These are phyloP conservation scores for Colletotrichum filicis DNA, from an alignment of 2,329 filamentous ascomycete genomes.

Conservation along the genomic window DNA sequence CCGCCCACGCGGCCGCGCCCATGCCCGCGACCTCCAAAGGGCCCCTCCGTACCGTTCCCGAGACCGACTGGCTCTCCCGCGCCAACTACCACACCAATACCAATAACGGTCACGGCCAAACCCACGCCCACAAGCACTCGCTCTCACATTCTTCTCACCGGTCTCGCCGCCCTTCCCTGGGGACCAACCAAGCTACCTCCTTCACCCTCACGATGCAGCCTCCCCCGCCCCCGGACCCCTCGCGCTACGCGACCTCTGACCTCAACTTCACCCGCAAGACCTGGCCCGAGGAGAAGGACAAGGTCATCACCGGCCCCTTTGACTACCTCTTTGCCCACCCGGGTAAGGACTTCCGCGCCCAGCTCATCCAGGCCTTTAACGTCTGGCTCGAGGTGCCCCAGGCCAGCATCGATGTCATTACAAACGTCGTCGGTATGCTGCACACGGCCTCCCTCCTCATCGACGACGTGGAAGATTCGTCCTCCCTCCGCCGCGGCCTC, in stretches of 20 bases:
- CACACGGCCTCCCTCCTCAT: constrained; percentile 86
- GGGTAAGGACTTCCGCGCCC: constrained; percentile 85
- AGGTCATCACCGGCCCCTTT: constrained; percentile 80
- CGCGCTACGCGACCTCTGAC: constrained; percentile 65
- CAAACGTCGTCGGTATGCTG: constrained; percentile 83
- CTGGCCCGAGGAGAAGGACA: constrained; percentile 82
- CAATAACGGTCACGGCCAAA: constrained; percentile 29
- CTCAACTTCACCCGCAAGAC: constrained; percentile 63
- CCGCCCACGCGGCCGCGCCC: constrained; percentile 25
- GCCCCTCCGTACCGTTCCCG: constrained; percentile 65
- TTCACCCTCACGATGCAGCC: constrained; percentile 51
- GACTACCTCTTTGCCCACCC: constrained; percentile 84
- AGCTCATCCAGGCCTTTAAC: constrained; percentile 85
- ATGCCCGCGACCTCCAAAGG: constrained; percentile 47
- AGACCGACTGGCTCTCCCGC: constrained; percentile 67
- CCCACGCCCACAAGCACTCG: constrained; percentile 15
- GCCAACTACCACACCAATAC: constrained; percentile 46
- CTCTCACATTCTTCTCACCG: constrained; percentile 19
- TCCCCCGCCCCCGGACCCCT: constrained; percentile 57
- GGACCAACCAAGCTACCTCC: constrained; percentile 39
- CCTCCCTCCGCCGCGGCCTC: constrained; percentile 78
- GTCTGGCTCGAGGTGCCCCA: constrained; percentile 80
- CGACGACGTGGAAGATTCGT: constrained; percentile 89
- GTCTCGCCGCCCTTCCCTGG: constrained; percentile 32
- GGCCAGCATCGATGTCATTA: constrained; percentile 78